Percentiles rank a stretch among this genome's conserved stretches.
Conservation (phyloP, 2,329 filamentous ascomycete genomes). For the Mollisiaceae sp. region DNA sequence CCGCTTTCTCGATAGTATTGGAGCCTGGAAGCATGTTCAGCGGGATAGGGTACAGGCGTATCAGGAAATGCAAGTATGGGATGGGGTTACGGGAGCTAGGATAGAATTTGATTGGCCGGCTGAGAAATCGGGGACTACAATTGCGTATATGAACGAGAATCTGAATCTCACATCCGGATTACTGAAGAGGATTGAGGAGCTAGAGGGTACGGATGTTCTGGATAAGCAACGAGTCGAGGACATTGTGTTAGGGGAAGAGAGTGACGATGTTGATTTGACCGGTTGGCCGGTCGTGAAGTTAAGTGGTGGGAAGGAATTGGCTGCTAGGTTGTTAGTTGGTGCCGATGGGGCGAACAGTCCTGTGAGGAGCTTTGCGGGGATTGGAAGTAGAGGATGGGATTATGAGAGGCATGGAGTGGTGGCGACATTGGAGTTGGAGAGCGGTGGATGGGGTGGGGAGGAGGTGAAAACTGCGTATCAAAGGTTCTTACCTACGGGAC, state of each 20-base stretch:
- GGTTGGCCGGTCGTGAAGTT: conserved; percentile 88
- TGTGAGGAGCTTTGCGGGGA: conserved; percentile 86
- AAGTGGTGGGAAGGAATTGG: conserved; percentile 66
- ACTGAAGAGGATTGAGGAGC: conserved; percentile 70
- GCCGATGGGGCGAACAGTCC: conserved; percentile 96
- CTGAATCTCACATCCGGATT: conserved; percentile 83
- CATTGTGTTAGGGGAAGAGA: conserved; percentile 76
- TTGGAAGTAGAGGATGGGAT: conserved; percentile 88
- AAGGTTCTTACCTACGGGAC: conserved; percentile 90
- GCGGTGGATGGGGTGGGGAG: conserved; percentile 58
- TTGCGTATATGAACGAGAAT: conserved; percentile 98
- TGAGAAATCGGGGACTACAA: conserved; percentile 66
- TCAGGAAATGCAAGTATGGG: conserved; percentile 98
- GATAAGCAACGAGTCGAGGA: conserved; percentile 78
- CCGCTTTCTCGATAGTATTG: conserved; percentile 80
- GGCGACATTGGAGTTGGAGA: conserved; percentile 79
- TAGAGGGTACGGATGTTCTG: conserved; percentile 72
- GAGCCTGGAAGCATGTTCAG: conserved; percentile 82
- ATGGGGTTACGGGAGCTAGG: conserved; percentile 83
- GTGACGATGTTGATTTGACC: conserved; percentile 74
- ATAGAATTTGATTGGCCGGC: conserved; percentile 84
- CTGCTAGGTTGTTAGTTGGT: conserved; percentile 84
- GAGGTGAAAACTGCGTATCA: conserved; percentile 83
- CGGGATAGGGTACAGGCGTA: conserved; percentile 80
- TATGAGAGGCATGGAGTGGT: conserved; percentile 91